A percentile compares a stretch with the other conserved stretches of the same genome.
These are phyloP conservation scores for Diutina rugosa DNA, from an alignment of 1,139 yeast genomes.

Conservation along the genomic window DNA sequence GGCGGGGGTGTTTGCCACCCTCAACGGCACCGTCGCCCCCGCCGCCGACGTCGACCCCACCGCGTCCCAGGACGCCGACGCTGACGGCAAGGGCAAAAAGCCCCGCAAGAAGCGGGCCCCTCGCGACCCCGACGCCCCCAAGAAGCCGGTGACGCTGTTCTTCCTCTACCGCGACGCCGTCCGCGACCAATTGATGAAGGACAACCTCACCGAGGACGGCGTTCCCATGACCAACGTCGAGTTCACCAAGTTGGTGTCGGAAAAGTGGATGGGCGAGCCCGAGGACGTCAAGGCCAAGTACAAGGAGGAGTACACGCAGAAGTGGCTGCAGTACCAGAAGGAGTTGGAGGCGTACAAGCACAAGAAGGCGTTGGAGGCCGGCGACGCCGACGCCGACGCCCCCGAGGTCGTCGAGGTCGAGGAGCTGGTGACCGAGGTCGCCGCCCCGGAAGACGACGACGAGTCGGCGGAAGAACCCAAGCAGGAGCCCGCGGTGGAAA, in stretches of 20 bases:
- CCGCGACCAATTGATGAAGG: neutral
- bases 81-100: neutral
- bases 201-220: neutral
- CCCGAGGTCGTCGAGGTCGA: neutral
- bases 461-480: neutral
- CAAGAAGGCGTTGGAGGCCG: neutral
- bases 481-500: neutral
- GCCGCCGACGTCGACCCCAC: neutral
- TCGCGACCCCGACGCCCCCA: neutral
- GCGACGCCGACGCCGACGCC: neutral
- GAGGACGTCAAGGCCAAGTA: neutral
- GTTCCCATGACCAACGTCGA: neutral
- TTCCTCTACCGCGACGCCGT: neutral
- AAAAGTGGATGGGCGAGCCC: neutral
- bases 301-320: neutral
- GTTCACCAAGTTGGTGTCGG: neutral
- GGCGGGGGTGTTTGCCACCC: neutral
- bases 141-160: constrained; percentile 1
- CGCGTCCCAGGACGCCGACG: neutral
- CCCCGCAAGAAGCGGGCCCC: neutral
- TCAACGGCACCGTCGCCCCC: neutral
- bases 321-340: neutral
- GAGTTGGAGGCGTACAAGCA: neutral
- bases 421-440: neutral
- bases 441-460: neutral